Percentiles rank a stretch among this genome's conserved stretches.
phyloP scores from a whole-genome alignment of 306 rosid genomes.

The Lithocarpus polystachyus region DNA sequence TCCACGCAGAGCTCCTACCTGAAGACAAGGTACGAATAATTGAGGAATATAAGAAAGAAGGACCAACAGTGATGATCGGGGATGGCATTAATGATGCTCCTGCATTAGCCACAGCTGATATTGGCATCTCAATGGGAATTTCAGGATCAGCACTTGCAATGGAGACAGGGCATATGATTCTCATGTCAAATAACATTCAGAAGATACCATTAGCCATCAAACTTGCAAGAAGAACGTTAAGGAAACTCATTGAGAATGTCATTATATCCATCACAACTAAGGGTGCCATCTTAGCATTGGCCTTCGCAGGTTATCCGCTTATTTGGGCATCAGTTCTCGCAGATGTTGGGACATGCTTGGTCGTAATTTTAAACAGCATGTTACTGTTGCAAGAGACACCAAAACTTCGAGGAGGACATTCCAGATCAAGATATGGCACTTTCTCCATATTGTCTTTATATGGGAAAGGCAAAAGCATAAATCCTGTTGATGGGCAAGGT shows the following conservation, averaged over 20 bases:
- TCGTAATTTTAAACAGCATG: conserved; percentile 90
- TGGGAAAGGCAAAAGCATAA: conserved; percentile 13
- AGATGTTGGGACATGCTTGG: conserved; percentile 87
- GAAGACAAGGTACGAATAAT: conserved; percentile 73
- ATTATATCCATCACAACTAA: conserved; percentile 58
- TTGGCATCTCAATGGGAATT: conserved; percentile 94
- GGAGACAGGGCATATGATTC: conserved; percentile 77
- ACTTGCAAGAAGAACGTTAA: conserved; percentile 57
- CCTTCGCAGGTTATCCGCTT: conserved; percentile 76
- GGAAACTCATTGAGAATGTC: conserved; percentile 69
- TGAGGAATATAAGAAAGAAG: conserved; percentile 60
- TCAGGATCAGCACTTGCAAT: conserved; percentile 92
- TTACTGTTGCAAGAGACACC: conserved; percentile 46
- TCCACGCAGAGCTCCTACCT: conserved; percentile 84
- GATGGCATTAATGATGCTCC: conserved; percentile 95
- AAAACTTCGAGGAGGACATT: background rate
- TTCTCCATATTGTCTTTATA: background rate
- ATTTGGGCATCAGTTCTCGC: conserved; percentile 98
- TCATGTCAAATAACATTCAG: conserved; percentile 78
- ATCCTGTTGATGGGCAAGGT: background rate
- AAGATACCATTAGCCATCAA: conserved; percentile 76
- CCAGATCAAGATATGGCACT: background rate
- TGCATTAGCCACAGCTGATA: conserved; percentile 83
- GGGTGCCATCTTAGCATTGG: conserved; percentile 60
- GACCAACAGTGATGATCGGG: conserved; percentile 84